phyloP scores from a whole-genome alignment of 192 early-diverging fungal species.

The Anaeromyces robustus region DNA sequence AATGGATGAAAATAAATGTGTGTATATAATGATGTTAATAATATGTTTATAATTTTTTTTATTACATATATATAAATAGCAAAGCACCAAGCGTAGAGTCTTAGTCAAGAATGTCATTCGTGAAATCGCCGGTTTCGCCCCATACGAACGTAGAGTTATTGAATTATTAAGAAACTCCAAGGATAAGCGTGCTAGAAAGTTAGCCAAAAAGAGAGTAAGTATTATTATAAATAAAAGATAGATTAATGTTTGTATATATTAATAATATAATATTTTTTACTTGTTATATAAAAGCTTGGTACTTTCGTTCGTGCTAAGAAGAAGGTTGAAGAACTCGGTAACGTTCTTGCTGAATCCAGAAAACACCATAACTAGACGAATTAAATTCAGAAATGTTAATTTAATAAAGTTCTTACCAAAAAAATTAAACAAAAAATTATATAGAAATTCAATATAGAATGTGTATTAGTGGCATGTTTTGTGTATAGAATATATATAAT shows the following conservation, averaged over 20 bases:
- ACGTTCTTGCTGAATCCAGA: constrained; percentile 85
- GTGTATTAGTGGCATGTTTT: background rate
- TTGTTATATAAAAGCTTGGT: constrained; percentile 55
- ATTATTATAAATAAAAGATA: constrained; percentile 1
- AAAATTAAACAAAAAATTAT: background rate
- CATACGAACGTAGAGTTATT: constrained; percentile 98
- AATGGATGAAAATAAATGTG: background rate
- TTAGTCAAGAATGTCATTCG: constrained; percentile 91
- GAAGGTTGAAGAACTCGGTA: constrained; percentile 95
- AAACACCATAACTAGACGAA: constrained; percentile 24
- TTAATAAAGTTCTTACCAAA: background rate
- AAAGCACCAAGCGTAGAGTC: constrained; percentile 52
- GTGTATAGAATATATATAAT: background rate
- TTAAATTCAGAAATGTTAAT: background rate
- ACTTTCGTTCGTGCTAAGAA: constrained; percentile 92
- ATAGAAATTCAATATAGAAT: background rate
- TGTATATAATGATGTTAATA: background rate
- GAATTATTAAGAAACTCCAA: constrained; percentile 99
- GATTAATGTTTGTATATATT: background rate
- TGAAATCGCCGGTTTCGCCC: constrained; percentile 93
- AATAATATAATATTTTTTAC: background rate
- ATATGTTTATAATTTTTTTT: too few species aligned
- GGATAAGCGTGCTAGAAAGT: constrained; percentile 98
- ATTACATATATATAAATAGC: background rate
- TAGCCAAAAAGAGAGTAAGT: constrained; percentile 86